Evolutionary conservation across 257 asterid genomes (phyloP), one percentile per base, ranked within the genome.

Genomic region (Catharanthus roseus): DNA sequence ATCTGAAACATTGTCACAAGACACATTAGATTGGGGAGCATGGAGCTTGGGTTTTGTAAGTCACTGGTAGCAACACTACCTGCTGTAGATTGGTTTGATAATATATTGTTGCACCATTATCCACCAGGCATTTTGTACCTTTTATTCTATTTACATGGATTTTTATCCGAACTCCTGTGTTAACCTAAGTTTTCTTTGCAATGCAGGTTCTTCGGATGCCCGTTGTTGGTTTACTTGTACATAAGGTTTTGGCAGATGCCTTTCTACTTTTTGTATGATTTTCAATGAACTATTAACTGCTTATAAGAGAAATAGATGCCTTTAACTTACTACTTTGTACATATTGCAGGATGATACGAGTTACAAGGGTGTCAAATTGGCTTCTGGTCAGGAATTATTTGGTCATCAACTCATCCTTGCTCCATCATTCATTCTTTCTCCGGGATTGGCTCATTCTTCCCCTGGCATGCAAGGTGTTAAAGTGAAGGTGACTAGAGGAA

Each of bases 121-220:
- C 65, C 12, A 1, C 23, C 21, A 6, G 39, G 10, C 18, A 4
- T 0, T 69, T 19, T 49, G 9, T 50, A 68, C 53, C 49, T 1
- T 53, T 65, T 10, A 47, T 13, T 13, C 21, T 3, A n/a, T 58
- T 58, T 8, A 36, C 55, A 39, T 26, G 9, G 11, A 36, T 10
- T 0, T 70, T 21, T 50, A 15, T 53, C 71, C 54, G 12, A 41
- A 36, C 33, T 60, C 74, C 72, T 71, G 73, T 56, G 61, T 16
- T 70, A 45, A 70, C 45, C 55, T 26, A 67, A 13, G 49, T 53
- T 75, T 31, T 61, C 44, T 36, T 58, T 21, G 50, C 58, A 49
- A 61, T 74, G 33, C 88, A 95, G 99, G 97, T 88, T 74, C 80
- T 89, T 79, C 88, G 96, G 71, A 91, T 91, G 96, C 89, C 95